phyloP scores from a whole-genome alignment of 306 rosid species.

The barrel medic (Medicago truncatula) region MtrunA17r5.0-ANR NC_053048.1:54268001-54268500 shows the following conservation, averaged over 20 bases:
- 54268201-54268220: neutral
- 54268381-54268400: slow-evolving; percentile 59
- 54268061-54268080: too few relatives aligned
- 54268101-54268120: too few relatives aligned
- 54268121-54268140: neutral
- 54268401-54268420: slow-evolving; percentile 56
- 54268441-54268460: slow-evolving; percentile 56
- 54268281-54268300: slow-evolving; percentile 50
- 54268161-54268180: neutral
- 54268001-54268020: too few relatives aligned
- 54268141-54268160: neutral
- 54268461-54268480: slow-evolving; percentile 54
- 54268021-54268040: too few relatives aligned
- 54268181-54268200: neutral
- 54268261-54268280: slow-evolving; percentile 42
- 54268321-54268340: slow-evolving; percentile 67
- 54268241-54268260: neutral
- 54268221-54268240: neutral
- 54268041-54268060: too few relatives aligned
- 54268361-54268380: slow-evolving; percentile 48
- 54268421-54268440: slow-evolving; percentile 77
- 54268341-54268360: slow-evolving; percentile 33
- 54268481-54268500: slow-evolving; percentile 43
- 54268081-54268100: too few relatives aligned
- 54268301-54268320: slow-evolving; percentile 56